phyloP scores from a whole-genome alignment of 2,329 filamentous ascomycete genomes.

The Hymenoscyphus repandus region DNA sequence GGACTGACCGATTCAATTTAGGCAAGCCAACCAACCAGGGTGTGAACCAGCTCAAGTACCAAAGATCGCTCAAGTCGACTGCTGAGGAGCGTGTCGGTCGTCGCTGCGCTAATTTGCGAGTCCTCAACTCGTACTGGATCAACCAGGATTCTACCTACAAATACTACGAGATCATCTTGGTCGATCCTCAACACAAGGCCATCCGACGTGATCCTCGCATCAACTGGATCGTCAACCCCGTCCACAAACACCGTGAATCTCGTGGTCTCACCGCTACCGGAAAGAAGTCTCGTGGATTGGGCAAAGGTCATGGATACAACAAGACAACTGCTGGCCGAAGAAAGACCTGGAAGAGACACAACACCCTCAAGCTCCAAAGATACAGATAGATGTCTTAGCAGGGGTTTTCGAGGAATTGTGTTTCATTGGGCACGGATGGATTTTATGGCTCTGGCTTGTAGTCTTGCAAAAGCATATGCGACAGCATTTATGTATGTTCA shows the following conservation, averaged over 20 bases:
- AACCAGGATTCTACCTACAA: slow-evolving; percentile 99
- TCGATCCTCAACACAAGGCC: slow-evolving; percentile 99
- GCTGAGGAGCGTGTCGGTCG: slow-evolving; percentile 99
- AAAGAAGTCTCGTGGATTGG: slow-evolving; percentile 99
- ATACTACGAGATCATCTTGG: slow-evolving; percentile 99
- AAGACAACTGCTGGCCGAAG: slow-evolving; percentile 94
- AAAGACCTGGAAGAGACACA: slow-evolving; percentile 99
- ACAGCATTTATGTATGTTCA: slow-evolving; percentile 20
- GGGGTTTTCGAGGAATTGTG: slow-evolving; percentile 24
- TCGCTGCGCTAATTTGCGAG: slow-evolving; percentile 97
- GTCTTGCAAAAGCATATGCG: slow-evolving; percentile 1
- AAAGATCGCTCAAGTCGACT: slow-evolving; percentile 95
- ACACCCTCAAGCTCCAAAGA: slow-evolving; percentile 98
- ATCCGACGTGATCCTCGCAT: slow-evolving; percentile 98
- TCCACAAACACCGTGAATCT: slow-evolving; percentile 99
- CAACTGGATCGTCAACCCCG: slow-evolving; percentile 99
- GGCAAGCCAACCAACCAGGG: slow-evolving; percentile 99
- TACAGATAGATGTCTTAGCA: slow-evolving; percentile 65
- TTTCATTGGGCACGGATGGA: slow-evolving; percentile 18
- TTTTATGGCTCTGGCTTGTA: slow-evolving; percentile 14
- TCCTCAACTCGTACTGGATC: slow-evolving; percentile 99
- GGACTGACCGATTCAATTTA: slow-evolving; percentile 35
- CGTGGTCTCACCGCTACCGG: slow-evolving; percentile 96
- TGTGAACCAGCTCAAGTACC: slow-evolving; percentile 99
- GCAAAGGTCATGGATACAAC: slow-evolving; percentile 99